Evolutionary conservation across 2,329 filamentous ascomycete species (phyloP).

Genomic region (Cyphellophora europaea): DNA sequence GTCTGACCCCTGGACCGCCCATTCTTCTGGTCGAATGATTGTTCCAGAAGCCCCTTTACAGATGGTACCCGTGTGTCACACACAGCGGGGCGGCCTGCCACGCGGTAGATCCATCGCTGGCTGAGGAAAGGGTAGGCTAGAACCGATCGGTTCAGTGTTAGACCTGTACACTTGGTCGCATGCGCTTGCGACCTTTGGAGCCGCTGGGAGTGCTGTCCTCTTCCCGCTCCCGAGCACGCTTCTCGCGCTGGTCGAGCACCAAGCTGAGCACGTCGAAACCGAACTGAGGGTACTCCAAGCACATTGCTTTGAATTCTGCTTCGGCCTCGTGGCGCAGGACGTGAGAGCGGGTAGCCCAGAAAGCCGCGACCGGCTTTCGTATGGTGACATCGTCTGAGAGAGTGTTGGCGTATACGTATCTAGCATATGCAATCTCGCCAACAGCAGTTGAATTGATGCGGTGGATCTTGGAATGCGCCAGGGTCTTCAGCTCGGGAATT

Average conservation of each 20-base stretch:
- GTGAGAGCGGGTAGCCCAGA: conserved; percentile 77
- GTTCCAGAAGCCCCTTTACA: no score
- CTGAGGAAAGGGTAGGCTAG: no score
- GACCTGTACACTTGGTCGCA: conserved; percentile 17
- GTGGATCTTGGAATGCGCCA: conserved; percentile 85
- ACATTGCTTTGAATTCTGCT: conserved; percentile 73
- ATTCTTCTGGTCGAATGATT: no score
- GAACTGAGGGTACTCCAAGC: conserved; percentile 83
- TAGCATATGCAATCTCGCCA: conserved; percentile 84
- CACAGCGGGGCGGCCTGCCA: no score
- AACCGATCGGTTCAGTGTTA: no score
- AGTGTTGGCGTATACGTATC: conserved; percentile 80
- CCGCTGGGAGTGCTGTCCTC: conserved; percentile 22
- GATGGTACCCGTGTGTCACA: no score
- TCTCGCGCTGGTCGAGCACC: conserved; percentile 36
- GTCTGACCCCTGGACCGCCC: no score
- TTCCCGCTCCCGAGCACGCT: conserved; percentile 25
- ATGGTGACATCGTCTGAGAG: conserved; percentile 59
- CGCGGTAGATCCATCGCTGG: no score
- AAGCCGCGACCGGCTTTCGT: conserved; percentile 74
- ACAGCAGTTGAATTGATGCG: conserved; percentile 78
- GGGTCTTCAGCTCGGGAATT: conserved; percentile 57
- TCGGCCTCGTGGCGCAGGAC: conserved; percentile 78
- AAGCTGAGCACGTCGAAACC: conserved; percentile 78
- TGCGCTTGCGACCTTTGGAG: conserved; percentile 30